phyloP scores from a whole-genome alignment of 2,329 filamentous ascomycete species.

The Xylaria sp. region DNA sequence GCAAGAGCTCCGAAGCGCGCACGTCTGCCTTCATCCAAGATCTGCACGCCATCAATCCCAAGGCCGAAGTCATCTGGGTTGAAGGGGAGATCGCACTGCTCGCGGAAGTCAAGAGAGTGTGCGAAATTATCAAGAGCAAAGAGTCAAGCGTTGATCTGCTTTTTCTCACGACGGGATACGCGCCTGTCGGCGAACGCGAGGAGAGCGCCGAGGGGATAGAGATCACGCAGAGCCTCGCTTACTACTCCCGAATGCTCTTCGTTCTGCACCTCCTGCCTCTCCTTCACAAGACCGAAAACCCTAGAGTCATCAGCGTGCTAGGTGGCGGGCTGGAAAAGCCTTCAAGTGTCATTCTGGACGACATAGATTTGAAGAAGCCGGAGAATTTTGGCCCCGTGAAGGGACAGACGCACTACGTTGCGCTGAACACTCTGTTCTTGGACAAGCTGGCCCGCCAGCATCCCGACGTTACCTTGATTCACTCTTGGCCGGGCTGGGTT shows the following conservation, averaged over 20 bases:
- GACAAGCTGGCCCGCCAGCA: slow-evolving; percentile 28
- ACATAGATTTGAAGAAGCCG: slow-evolving; percentile 51
- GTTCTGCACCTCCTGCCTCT: slow-evolving; percentile 55
- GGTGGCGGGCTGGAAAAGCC: slow-evolving; percentile 49
- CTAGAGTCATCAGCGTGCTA: slow-evolving; percentile 52
- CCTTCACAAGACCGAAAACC: slow-evolving; percentile 46
- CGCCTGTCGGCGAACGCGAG: slow-evolving; percentile 52
- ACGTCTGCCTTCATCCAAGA: slow-evolving; percentile 52
- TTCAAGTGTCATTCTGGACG: slow-evolving; percentile 47
- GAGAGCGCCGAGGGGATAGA: slow-evolving; percentile 58
- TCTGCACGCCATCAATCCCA: slow-evolving; percentile 51
- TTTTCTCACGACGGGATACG: slow-evolving; percentile 58
- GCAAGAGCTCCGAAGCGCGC: slow-evolving; percentile 51
- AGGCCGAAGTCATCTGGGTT: slow-evolving; percentile 56
- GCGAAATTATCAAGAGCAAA: slow-evolving; percentile 52
- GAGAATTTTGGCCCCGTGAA: slow-evolving; percentile 47
- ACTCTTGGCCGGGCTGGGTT: slow-evolving; percentile 52
- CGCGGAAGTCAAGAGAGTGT: slow-evolving; percentile 54
- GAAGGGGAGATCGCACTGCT: slow-evolving; percentile 59
- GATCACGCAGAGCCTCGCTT: slow-evolving; percentile 53
- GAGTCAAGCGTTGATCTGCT: slow-evolving; percentile 57
- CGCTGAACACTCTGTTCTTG: slow-evolving; percentile 47
- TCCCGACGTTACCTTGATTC: slow-evolving; percentile 29
- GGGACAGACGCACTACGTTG: slow-evolving; percentile 49
- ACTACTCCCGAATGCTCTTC: slow-evolving; percentile 59